These are phyloP conservation scores for Pichia manshurica DNA, from an alignment of 805 yeast genomes.

Conservation along the genomic window DNA sequence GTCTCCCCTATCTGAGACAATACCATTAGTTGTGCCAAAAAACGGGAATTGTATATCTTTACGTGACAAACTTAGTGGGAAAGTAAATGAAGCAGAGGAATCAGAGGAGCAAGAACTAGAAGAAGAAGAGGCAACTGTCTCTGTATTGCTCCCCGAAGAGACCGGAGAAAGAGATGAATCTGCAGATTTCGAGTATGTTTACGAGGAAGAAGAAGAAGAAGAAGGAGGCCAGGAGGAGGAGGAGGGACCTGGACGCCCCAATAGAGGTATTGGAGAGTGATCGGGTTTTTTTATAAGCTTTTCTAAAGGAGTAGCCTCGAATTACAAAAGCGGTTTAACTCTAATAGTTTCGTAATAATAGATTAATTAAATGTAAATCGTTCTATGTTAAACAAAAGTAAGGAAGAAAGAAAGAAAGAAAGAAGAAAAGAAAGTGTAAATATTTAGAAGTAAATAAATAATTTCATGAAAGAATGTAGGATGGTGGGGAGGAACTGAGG, in stretches of 20 bases:
- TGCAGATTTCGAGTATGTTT: neutral
- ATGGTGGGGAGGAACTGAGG: neutral
- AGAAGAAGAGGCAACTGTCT: too few species aligned
- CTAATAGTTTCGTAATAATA: too few species aligned
- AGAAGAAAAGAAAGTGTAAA: neutral
- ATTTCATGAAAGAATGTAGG: neutral
- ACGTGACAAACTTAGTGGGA: neutral
- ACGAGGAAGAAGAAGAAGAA: neutral
- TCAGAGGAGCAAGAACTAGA: too few species aligned
- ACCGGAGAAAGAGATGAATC: neutral
- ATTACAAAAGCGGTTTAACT: too few species aligned
- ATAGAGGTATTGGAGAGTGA: constrained; percentile 7
- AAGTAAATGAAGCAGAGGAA: too few species aligned
- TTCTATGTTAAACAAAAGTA: too few species aligned
- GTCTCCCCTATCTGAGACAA: too few species aligned
- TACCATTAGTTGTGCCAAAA: too few species aligned
- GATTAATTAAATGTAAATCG: too few species aligned
- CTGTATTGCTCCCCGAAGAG: neutral
- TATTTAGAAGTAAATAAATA: neutral
- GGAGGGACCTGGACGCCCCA: constrained; percentile 3
- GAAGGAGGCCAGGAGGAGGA: constrained; percentile 6
- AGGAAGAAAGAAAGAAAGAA: neutral
- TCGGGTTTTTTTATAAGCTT: too few species aligned
- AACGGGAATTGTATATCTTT: too few species aligned
- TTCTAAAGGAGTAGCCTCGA: too few species aligned